Evolutionary conservation across 257 asterid species (phyloP).

Genomic region (Schizonepeta tenuifolia): DNA sequence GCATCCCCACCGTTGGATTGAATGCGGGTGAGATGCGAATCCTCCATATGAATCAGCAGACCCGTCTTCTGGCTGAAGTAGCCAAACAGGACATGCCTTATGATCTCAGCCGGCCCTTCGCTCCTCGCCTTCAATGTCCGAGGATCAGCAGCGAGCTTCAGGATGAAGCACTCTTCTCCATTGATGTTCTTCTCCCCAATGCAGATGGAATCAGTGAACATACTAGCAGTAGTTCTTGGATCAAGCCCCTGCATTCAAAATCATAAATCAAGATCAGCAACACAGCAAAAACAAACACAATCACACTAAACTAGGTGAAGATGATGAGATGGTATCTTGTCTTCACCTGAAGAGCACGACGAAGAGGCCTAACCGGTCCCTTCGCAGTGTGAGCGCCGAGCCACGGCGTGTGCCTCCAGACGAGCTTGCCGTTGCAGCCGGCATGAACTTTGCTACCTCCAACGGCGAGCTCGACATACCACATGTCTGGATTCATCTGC

Average conservation of each 20-base stretch:
- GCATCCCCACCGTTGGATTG: constrained; percentile 94
- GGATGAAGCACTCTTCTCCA: constrained; percentile 93
- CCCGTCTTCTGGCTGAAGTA: constrained; percentile 98
- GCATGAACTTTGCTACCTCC: constrained; percentile 97
- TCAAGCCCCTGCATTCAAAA: constrained; percentile 73
- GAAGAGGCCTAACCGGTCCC: constrained; percentile 88
- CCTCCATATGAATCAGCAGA: constrained; percentile 90
- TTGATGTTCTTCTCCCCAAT: constrained; percentile 86
- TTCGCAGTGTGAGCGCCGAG: constrained; percentile 93
- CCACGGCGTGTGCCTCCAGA: constrained; percentile 98
- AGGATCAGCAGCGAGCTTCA: constrained; percentile 90
- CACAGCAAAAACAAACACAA: neutral
- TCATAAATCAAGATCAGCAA: constrained; percentile 13
- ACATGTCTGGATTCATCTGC: constrained; percentile 94
- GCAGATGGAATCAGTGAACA: constrained; percentile 87
- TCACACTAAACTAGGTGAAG: neutral
- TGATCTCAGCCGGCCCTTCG: constrained; percentile 97
- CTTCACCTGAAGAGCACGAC: constrained; percentile 91
- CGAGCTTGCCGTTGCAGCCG: constrained; percentile 93
- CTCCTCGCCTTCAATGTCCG: constrained; percentile 80
- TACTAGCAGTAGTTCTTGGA: constrained; percentile 83
- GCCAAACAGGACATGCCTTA: constrained; percentile 87
- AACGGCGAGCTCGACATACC: constrained; percentile 94
- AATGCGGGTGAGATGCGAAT: constrained; percentile 93
- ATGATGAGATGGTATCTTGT: neutral